These are phyloP conservation scores for Coccomyxa sp. DNA, from an alignment of 139 green algal species.

Conservation along the genomic window DNA sequence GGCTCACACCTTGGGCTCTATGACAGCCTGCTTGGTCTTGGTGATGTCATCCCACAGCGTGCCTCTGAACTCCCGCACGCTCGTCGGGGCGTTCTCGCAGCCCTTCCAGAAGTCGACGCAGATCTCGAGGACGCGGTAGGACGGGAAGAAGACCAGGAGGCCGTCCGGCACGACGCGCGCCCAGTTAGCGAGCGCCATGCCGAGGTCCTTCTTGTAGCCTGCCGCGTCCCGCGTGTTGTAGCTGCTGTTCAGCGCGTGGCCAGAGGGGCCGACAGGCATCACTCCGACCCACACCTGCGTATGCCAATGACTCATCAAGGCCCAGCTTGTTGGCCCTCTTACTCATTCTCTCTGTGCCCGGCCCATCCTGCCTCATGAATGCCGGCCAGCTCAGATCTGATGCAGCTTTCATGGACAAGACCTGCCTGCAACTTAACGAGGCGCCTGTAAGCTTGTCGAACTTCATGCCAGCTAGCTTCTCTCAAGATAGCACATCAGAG, in stretches of 20 bases:
- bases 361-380: too few species aligned
- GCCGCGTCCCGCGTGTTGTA: conserved; percentile 64
- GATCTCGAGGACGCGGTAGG: conserved; percentile 68
- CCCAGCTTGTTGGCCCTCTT: too few species aligned
- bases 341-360: too few species aligned
- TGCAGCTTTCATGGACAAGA: too few species aligned
- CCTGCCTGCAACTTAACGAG: too few species aligned
- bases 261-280: conserved; percentile 70
- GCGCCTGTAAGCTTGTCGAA: too few species aligned
- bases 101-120: conserved; percentile 80
- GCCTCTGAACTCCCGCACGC: neutral
- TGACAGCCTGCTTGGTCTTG: conserved; percentile 75
- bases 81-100: neutral
- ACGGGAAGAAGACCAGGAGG: conserved; percentile 97
- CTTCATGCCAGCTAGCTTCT: too few species aligned
- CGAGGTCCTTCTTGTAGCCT: conserved; percentile 52
- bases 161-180: conserved; percentile 82
- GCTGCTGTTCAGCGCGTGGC: conserved; percentile 77
- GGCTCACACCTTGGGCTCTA: conserved; percentile 61
- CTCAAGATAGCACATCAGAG: too few species aligned
- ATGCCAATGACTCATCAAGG: too few species aligned
- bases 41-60: conserved; percentile 87
- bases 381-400: too few species aligned
- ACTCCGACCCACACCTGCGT: conserved; percentile 84
- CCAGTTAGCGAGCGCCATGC: conserved; percentile 74